Percentiles rank a stretch among this genome's conserved stretches.
phyloP scores from a whole-genome alignment of 495 filamentous ascomycete species.

The Cryomyces minteri region DNA sequence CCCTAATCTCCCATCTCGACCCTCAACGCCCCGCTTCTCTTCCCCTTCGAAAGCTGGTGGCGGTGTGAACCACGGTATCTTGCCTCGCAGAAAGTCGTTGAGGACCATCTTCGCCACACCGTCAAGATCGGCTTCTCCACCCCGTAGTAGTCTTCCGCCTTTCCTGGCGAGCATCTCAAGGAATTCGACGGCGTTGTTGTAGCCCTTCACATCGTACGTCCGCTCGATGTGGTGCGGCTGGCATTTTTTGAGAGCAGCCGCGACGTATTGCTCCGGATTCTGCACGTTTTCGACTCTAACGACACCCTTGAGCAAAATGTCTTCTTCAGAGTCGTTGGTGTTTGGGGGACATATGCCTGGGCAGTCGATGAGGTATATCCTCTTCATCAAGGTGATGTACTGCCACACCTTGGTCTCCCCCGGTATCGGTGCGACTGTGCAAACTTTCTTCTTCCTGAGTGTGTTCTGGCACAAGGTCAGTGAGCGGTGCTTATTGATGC shows the following conservation, averaged over 20 bases:
- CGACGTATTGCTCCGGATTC: conserved; percentile 88
- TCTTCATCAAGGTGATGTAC: conserved; percentile 90
- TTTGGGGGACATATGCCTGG: conserved; percentile 90
- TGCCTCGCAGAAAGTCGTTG: conserved; percentile 88
- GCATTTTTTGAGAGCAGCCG: conserved; percentile 58
- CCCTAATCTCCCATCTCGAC: conserved; percentile 39
- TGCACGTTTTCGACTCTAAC: conserved; percentile 90
- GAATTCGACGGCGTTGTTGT: conserved; percentile 54
- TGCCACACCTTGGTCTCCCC: conserved; percentile 97
- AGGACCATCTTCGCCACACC: conserved; percentile 90
- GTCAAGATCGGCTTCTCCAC: conserved; percentile 82
- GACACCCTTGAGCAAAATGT: conserved; percentile 82
- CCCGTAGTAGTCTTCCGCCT: conserved; percentile 66
- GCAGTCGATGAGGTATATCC: conserved; percentile 94
- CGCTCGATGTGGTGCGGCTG: conserved; percentile 78
- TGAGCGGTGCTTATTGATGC: too few relatives aligned
- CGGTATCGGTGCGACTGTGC: conserved; percentile 87
- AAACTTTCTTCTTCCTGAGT: conserved; percentile 69
- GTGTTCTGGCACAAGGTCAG: conserved; percentile 10
- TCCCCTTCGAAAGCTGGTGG: conserved; percentile 42
- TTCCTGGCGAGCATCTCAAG: conserved; percentile 77
- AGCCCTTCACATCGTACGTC: conserved; percentile 74
- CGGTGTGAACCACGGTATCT: conserved; percentile 87
- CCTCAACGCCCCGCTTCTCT: conserved; percentile 29
- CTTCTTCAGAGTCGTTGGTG: conserved; percentile 57